Evolutionary conservation across 768 basidiomycete species (phyloP), one percentile per base, ranked within the genome.

Genomic region (Pleurotus citrinopileatus): DNA sequence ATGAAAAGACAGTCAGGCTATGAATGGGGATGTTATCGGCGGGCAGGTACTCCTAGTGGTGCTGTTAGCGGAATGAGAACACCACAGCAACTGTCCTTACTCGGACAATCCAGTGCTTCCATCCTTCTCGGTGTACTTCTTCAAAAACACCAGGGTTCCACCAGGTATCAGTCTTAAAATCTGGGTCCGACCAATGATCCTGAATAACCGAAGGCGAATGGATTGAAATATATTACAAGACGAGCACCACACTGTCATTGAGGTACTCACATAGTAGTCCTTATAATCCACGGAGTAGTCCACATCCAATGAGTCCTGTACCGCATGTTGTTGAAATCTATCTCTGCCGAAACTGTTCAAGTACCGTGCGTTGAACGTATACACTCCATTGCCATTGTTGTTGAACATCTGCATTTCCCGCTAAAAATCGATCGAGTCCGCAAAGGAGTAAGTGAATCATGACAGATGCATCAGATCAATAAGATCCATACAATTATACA

Each of bases 31-130:
- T 10, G 26, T 47, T 47, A 20, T 47, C 45, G 0, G 45, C 45
- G n/a, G 45, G 45, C 45, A 47, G 23, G 20, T 47, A 47, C 28
- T 47, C 45, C 45, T 47, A 2, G 42, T 7, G 4, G 42, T 3
- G 13, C n/a, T 3, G 6, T 44, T 20, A 22, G 22, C 25, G 19
- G 12, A 44, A 5, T 23, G 10, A 13, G 5, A 0, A 8, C 0
- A 44, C 10, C 1, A 22, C 1, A 43, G 7, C 25, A 4, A 44
- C 15, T 28, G 12, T 15, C 25, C 45, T 1, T 29, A 47, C 45
- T 27, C 45, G 45, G 45, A 47, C 45, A 47, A 47, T 47, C 45
- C 45, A 47, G 26, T 47, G 45, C 28, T 47, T n/a, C 45, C 27
- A 47, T 0, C 45, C 45, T 17, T 47, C 45, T 17, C 45, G 23